Conservation (phyloP, 2,329 filamentous ascomycete genomes). For the Claviceps capensis region DNA sequence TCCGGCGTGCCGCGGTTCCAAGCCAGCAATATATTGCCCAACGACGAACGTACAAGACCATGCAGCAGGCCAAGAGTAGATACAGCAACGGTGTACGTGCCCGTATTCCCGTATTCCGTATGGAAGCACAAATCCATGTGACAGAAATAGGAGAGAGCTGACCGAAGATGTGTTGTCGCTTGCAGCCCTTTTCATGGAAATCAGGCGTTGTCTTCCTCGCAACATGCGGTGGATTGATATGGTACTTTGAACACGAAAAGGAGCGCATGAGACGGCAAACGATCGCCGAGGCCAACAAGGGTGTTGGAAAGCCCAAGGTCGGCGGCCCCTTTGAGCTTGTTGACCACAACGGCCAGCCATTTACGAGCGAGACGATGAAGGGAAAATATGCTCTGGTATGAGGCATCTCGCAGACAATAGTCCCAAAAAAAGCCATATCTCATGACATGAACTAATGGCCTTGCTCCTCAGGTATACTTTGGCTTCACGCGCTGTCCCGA, state of each 20-base stretch:
- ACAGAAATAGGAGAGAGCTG: slow-evolving; percentile 8
- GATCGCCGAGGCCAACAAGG: slow-evolving; percentile 84
- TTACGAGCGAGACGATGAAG: slow-evolving; percentile 69
- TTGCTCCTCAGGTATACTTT: slow-evolving; percentile 64
- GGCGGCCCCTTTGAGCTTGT: slow-evolving; percentile 73
- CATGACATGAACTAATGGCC: not conserved
- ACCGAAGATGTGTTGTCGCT: slow-evolving; percentile 9
- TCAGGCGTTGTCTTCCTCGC: slow-evolving; percentile 74
- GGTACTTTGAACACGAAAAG: slow-evolving; percentile 93
- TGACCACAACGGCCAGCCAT: slow-evolving; percentile 67
- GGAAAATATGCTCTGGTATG: slow-evolving; percentile 70
- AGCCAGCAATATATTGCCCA: slow-evolving; percentile 22
- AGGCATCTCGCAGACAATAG: not conserved
- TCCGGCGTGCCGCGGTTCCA: slow-evolving; percentile 17
- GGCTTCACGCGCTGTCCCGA: slow-evolving; percentile 97
- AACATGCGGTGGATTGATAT: slow-evolving; percentile 62
- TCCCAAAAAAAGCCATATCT: not conserved
- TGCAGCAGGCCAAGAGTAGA: slow-evolving; percentile 45
- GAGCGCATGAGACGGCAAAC: slow-evolving; percentile 77
- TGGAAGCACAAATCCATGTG: not conserved
- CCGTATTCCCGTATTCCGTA: not conserved
- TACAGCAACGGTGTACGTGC: slow-evolving; percentile 39
- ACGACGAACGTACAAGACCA: slow-evolving; percentile 34
- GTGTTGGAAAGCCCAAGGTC: slow-evolving; percentile 83
- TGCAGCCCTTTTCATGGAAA: slow-evolving; percentile 83